Conservation (phyloP, 169 alveolate species). For the Plasmodium knowlesi region DNA sequence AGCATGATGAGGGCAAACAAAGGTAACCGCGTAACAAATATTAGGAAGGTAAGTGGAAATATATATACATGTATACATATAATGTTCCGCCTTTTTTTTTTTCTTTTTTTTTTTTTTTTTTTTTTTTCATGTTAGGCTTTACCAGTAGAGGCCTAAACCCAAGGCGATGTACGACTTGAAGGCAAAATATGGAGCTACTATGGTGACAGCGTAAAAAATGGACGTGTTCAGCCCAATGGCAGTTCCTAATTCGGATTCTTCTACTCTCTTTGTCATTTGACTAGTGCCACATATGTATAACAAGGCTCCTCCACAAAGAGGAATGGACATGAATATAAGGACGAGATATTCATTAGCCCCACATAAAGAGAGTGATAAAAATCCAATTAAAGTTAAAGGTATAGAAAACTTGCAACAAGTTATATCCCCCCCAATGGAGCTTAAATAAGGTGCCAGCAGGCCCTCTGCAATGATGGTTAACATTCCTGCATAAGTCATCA, state of each 20-base stretch:
- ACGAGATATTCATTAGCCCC: constrained; percentile 56
- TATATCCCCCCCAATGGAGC: constrained; percentile 50
- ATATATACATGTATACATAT: neutral
- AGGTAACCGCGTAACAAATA: no score
- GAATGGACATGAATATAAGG: constrained; percentile 49
- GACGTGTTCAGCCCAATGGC: constrained; percentile 56
- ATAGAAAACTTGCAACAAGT: constrained; percentile 50
- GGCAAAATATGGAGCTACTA: constrained; percentile 57
- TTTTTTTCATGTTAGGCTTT: neutral
- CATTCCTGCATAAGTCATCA: constrained; percentile 68
- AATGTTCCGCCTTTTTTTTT: neutral
- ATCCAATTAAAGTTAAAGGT: constrained; percentile 55
- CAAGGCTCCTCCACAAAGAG: constrained; percentile 69
- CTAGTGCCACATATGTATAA: constrained; percentile 72
- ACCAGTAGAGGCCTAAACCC: constrained; percentile 57
- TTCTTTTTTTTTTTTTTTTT: neutral
- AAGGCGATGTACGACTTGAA: constrained; percentile 50
- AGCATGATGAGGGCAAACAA: neutral
- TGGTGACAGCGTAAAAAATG: constrained; percentile 57
- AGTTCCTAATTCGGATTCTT: constrained; percentile 62
- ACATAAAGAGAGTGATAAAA: constrained; percentile 49
- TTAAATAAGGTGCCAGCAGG: constrained; percentile 44
- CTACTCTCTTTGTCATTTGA: constrained; percentile 70
- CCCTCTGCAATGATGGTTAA: constrained; percentile 63
- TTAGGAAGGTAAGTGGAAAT: neutral